phyloP scores from a whole-genome alignment of 192 early-diverging fungal genomes.

The Dissophora globulifera region DNA sequence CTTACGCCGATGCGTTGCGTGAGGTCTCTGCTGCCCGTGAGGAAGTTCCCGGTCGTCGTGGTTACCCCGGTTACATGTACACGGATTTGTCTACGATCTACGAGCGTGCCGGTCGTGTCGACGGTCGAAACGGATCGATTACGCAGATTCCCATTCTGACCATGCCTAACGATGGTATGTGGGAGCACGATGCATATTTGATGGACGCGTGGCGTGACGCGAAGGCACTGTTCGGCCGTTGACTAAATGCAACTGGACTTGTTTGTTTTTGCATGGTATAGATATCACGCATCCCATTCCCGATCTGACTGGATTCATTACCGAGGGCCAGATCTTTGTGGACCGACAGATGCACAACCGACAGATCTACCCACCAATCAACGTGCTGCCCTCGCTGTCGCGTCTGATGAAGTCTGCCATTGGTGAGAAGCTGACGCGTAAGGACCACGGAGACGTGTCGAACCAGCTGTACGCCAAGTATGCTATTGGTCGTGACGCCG shows the following conservation, averaged over 20 bases:
- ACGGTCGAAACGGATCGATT: conserved; percentile 96
- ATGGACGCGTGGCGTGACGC: neutral
- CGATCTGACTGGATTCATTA: conserved; percentile 99
- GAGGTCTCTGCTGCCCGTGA: conserved; percentile 99
- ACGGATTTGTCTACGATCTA: conserved; percentile 99
- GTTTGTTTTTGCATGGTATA: conserved; percentile 18
- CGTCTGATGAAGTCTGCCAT: conserved; percentile 99
- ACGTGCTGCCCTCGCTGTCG: conserved; percentile 97
- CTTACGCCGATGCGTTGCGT: conserved; percentile 99
- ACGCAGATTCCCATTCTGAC: conserved; percentile 99
- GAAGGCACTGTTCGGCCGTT: no score
- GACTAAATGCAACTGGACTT: no score
- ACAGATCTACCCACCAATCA: conserved; percentile 99
- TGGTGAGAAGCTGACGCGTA: conserved; percentile 96
- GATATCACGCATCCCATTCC: conserved; percentile 99
- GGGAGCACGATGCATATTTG: neutral
- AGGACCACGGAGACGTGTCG: conserved; percentile 99
- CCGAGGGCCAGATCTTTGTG: conserved; percentile 99
- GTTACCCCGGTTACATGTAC: conserved; percentile 99
- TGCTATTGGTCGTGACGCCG: conserved; percentile 98
- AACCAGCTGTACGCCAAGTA: conserved; percentile 99
- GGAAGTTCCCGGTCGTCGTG: conserved; percentile 99
- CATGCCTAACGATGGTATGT: conserved; percentile 97
- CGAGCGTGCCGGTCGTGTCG: conserved; percentile 97
- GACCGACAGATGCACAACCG: conserved; percentile 99